Conservation (phyloP, 2,329 filamentous ascomycete species). For the Cladophialophora immunda region DNA sequence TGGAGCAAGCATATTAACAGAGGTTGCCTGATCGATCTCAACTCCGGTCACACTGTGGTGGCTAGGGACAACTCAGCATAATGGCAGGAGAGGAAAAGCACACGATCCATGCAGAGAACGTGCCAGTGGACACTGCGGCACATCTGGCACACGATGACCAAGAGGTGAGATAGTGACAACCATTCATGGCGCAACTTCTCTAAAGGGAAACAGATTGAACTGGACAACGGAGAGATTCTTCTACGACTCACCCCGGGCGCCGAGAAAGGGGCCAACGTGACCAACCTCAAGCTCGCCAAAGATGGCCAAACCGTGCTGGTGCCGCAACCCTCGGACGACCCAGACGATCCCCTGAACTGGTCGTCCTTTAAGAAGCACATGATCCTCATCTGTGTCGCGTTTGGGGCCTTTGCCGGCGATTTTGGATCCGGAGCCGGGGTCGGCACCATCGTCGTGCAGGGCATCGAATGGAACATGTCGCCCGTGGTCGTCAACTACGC, state of each 20-base stretch:
- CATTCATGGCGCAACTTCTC: background rate
- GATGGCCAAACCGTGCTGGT: conserved; percentile 45
- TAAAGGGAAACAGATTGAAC: conserved; percentile 6
- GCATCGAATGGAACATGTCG: conserved; percentile 48
- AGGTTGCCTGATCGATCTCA: background rate
- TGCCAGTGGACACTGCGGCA: background rate
- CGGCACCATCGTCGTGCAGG: conserved; percentile 50
- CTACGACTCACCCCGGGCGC: background rate
- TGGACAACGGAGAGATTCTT: conserved; percentile 14
- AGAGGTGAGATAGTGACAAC: background rate
- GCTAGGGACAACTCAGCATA: background rate
- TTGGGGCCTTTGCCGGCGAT: conserved; percentile 50
- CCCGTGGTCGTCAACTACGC: conserved; percentile 49
- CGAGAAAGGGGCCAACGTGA: conserved; percentile 1
- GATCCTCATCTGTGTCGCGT: conserved; percentile 49
- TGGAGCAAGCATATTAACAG: conserved; percentile 4
- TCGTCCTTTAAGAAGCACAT: conserved; percentile 43
- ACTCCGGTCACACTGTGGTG: background rate
- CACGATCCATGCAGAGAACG: background rate
- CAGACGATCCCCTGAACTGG: no score
- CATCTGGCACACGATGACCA: background rate
- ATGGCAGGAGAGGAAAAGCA: conserved; percentile 4
- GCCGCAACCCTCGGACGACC: conserved; percentile 45
- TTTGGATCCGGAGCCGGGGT: conserved; percentile 49
- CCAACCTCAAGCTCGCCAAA: conserved; percentile 22